Percentiles rank a stretch among this genome's conserved stretches.
phyloP scores from a whole-genome alignment of 805 yeast genomes.

The Lachancea sp. region DNA sequence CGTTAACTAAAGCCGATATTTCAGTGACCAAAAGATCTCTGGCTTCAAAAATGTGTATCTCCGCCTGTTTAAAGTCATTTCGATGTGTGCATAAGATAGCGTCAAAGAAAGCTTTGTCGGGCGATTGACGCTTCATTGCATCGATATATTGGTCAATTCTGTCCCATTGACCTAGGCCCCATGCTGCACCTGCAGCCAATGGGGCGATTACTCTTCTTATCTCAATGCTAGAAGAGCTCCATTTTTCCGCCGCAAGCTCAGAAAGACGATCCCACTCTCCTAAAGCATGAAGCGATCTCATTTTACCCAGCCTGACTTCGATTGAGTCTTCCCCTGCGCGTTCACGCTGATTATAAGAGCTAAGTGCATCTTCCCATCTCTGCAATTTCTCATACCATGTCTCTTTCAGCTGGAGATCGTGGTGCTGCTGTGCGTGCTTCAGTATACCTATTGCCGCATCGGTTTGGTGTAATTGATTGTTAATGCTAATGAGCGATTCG shows the following conservation, averaged over 20 bases:
- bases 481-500: conserved; percentile 85
- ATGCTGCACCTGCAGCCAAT: conserved; percentile 96
- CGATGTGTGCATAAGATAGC: conserved; percentile 83
- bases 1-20: conserved; percentile 88
- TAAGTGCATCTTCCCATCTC: conserved; percentile 96
- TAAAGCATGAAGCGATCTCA: conserved; percentile 96
- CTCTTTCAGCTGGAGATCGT: conserved; percentile 85
- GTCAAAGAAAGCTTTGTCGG: conserved; percentile 91
- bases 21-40: conserved; percentile 88
- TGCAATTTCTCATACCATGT: conserved; percentile 97
- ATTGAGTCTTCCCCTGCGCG: conserved; percentile 49
- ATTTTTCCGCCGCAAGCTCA: conserved; percentile 75
- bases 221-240: conserved; percentile 71
- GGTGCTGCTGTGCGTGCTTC: conserved; percentile 88
- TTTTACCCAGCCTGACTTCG: conserved; percentile 93
- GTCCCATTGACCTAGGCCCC: conserved; percentile 98
- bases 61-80: conserved; percentile 77
- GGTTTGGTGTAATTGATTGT: conserved; percentile 89
- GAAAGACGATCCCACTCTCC: conserved; percentile 97
- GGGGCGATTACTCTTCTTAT: conserved; percentile 85
- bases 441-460: conserved; percentile 97
- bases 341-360: conserved; percentile 80
- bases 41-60: conserved; percentile 71
- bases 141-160: conserved; percentile 85
- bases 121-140: conserved; percentile 87